These are phyloP conservation scores for Roridomyces roridus DNA, from an alignment of 768 basidiomycete genomes.

Conservation along the genomic window DNA sequence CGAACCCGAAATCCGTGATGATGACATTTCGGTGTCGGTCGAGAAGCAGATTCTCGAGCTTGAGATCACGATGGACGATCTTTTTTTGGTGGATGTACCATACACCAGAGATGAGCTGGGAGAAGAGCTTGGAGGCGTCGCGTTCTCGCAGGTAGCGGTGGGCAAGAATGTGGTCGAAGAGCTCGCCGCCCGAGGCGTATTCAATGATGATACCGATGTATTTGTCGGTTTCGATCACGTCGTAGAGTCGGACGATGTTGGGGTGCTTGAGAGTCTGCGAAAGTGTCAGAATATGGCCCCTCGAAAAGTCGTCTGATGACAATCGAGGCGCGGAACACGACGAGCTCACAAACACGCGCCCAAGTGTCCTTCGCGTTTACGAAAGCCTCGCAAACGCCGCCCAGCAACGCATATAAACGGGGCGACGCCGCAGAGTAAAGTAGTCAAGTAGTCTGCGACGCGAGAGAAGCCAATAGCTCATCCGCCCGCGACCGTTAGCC, in stretches of 20 bases:
- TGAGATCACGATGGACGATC: slow-evolving; percentile 98
- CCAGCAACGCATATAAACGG: too few relatives aligned
- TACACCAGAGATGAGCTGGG: slow-evolving; percentile 97
- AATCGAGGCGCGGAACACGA: background rate
- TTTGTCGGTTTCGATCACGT: slow-evolving; percentile 99
- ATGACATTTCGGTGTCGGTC: slow-evolving; percentile 98
- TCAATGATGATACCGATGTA: slow-evolving; percentile 99
- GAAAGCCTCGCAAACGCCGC: too few relatives aligned
- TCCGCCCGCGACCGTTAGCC: too few relatives aligned
- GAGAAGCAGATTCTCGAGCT: slow-evolving; percentile 96
- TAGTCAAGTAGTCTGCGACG: too few relatives aligned
- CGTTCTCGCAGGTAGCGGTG: slow-evolving; percentile 95
- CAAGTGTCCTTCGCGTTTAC: background rate
- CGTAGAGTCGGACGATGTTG: slow-evolving; percentile 97
- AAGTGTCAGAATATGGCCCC: too few relatives aligned
- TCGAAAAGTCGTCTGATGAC: too few relatives aligned
- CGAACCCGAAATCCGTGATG: slow-evolving; percentile 99
- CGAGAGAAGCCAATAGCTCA: too few relatives aligned
- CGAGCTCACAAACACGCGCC: background rate
- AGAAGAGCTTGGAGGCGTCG: slow-evolving; percentile 95
- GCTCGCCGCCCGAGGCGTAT: slow-evolving; percentile 97
- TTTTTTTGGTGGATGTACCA: slow-evolving; percentile 90
- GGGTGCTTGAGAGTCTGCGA: slow-evolving; percentile 90
- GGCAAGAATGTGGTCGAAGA: slow-evolving; percentile 98
- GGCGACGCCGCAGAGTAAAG: too few relatives aligned